Conservation (phyloP, 805 yeast genomes). For the Candida chauliodis region DNA sequence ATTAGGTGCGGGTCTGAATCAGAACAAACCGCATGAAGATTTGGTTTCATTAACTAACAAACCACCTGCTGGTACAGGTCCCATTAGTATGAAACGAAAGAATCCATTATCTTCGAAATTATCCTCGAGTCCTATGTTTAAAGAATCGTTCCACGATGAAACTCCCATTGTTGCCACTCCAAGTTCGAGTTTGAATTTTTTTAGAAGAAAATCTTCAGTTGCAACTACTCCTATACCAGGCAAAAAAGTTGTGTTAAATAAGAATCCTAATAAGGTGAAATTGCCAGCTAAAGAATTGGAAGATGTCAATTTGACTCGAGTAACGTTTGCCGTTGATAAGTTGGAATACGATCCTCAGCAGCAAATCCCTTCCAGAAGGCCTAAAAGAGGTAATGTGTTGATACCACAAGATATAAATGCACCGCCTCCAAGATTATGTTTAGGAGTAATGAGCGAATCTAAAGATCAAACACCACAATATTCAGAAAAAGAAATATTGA, state of each 20-base stretch:
- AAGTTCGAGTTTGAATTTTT: slow-evolving; percentile 4
- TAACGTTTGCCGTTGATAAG: slow-evolving; percentile 73
- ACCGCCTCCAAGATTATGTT: slow-evolving; percentile 58
- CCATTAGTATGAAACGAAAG: slow-evolving; percentile 10
- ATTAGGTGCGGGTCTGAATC: slow-evolving; percentile 4
- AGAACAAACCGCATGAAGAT: slow-evolving; percentile 16
- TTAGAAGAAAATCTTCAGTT: slow-evolving; percentile 15
- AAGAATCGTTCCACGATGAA: slow-evolving; percentile 10
- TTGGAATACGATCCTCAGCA: slow-evolving; percentile 74
- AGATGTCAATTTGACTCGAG: slow-evolving; percentile 50
- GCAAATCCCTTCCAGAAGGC: slow-evolving; percentile 56
- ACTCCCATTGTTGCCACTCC: neutral
- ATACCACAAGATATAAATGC: slow-evolving; percentile 65
- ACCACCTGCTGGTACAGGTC: slow-evolving; percentile 25
- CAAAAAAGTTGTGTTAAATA: slow-evolving; percentile 39
- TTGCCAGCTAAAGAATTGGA: slow-evolving; percentile 31
- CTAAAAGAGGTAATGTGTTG: slow-evolving; percentile 49
- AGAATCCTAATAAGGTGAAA: slow-evolving; percentile 38
- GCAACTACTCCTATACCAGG: slow-evolving; percentile 1
- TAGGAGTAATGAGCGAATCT: slow-evolving; percentile 57
- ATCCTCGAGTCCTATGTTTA: slow-evolving; percentile 7
- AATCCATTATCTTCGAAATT: slow-evolving; percentile 9
- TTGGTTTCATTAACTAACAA: slow-evolving; percentile 17
- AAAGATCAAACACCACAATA: slow-evolving; percentile 25
- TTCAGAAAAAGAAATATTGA: slow-evolving; percentile 46